Evolutionary conservation across 2,329 filamentous ascomycete species (phyloP), one percentile per base, ranked within the genome.

Genomic region (Aspergillus transmontanensis): DNA sequence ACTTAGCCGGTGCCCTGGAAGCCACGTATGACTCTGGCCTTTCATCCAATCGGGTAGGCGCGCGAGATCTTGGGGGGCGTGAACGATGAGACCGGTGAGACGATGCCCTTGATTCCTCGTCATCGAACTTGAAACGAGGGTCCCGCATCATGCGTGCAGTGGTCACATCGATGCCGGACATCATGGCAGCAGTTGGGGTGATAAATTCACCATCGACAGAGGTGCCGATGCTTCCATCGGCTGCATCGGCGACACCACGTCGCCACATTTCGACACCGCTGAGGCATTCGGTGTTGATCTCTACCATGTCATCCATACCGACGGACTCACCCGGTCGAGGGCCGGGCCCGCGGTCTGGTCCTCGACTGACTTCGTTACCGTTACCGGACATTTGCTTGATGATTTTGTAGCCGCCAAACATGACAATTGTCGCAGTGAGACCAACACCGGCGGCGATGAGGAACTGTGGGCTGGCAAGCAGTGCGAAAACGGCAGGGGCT

Each of bases 371-470:
- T 26, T 57, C 56, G 58, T 70, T 69, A 41, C 72, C 69, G 60
- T 66, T 16, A 75, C 81, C 71, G 83, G 82, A 62, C 46, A 98
- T 92, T 70, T 89, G 90, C 84, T 97, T 96, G 79, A 99, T 89
- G 76, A 99, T 97, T 81, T 97, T 98, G 86, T 93, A 98, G 6
- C 95, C 94, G 59, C 95, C 95, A 64, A 99, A 92, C 77, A 95
- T 94, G 71, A 99, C 92, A 10, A 98, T 89, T 0, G 95, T 98
- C n/a, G 97, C 89, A 16, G 95, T 95, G 0, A 97, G 89, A 0
- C 91, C 92, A 16, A 97, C 88, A 50, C 94, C 92, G 0, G 92
- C 93, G 4, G 93, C 93, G 71, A 99, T 97, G 66, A 97, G 86
- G 75, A 99, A 99, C 73, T 99, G 93, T 0, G 95, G 95, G 61